phyloP scores from a whole-genome alignment of 768 basidiomycete genomes.

The Collybiopsis luxurians region DNA sequence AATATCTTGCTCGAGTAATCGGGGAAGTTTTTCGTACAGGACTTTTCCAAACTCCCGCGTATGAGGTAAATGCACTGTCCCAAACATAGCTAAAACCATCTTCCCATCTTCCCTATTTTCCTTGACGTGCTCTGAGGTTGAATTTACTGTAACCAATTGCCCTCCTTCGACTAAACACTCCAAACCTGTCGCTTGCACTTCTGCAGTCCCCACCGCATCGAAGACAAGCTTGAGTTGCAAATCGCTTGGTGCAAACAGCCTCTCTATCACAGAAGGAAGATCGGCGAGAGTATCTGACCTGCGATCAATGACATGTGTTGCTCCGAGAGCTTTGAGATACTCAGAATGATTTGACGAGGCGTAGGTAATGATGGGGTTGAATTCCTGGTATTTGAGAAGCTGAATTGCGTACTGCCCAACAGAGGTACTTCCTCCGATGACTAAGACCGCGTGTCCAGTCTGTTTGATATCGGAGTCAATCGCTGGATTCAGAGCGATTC shows the following conservation, averaged over 20 bases:
- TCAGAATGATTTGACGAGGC: too few relatives aligned
- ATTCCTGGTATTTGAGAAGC: too few relatives aligned
- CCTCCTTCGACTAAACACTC: not conserved
- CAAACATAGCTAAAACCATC: constrained; percentile 10
- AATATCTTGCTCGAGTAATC: not conserved
- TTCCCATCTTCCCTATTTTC: constrained; percentile 15
- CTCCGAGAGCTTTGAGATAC: too few relatives aligned
- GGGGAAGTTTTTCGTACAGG: not conserved
- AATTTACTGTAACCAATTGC: not conserved
- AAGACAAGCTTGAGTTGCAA: not conserved
- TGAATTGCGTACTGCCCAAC: too few relatives aligned
- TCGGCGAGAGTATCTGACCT: too few relatives aligned
- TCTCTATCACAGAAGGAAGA: too few relatives aligned
- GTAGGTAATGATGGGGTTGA: too few relatives aligned
- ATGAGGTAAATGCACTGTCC: constrained; percentile 10
- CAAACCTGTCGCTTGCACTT: not conserved
- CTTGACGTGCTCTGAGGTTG: not conserved
- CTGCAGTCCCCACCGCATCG: not conserved
- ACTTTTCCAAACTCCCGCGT: constrained; percentile 1
- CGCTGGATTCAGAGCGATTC: constrained; percentile 43
- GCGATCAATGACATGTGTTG: too few relatives aligned
- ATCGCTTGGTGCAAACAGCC: constrained; percentile 38
- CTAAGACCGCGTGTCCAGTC: constrained; percentile 39
- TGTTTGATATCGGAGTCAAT: constrained; percentile 38
- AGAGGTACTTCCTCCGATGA: constrained; percentile 47